phyloP scores from a whole-genome alignment of 345 rosid genomes.

The Citrus mangshanensis region DNA sequence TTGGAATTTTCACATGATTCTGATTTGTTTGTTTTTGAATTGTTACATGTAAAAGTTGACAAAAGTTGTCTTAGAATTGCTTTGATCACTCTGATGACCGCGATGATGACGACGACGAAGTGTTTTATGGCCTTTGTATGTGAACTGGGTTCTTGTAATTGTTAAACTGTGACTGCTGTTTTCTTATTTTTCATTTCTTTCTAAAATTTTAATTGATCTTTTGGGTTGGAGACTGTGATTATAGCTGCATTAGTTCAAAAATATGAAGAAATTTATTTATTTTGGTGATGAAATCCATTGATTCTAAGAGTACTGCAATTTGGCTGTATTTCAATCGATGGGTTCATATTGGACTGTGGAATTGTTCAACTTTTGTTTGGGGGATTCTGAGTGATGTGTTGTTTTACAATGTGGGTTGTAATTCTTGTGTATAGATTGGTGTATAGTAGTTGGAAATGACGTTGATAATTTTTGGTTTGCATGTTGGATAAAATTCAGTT shows the following conservation, averaged over 20 bases:
- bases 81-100: slow-evolving; percentile 18
- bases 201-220: not conserved
- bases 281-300: slow-evolving; percentile 1
- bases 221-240: not conserved
- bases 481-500: not conserved
- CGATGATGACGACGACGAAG: slow-evolving; percentile 4
- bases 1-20: slow-evolving; percentile 13
- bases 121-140: slow-evolving; percentile 2
- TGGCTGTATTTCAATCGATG: not conserved
- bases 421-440: not conserved
- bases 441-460: not conserved
- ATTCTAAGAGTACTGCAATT: not conserved
- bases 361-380: not conserved
- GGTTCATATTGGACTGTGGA: not conserved
- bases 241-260: not conserved
- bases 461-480: not conserved
- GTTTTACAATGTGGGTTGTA: slow-evolving; percentile 9
- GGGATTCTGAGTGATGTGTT: not conserved
- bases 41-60: slow-evolving; percentile 16
- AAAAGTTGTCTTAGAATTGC: slow-evolving; percentile 12
- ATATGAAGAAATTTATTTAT: not conserved
- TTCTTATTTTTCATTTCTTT: not conserved
- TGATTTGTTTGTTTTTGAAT: slow-evolving; percentile 6
- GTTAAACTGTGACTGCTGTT: not conserved
- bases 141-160: slow-evolving; percentile 9